phyloP scores from a whole-genome alignment of 768 basidiomycete species.

The Lactarius psammicola region DNA sequence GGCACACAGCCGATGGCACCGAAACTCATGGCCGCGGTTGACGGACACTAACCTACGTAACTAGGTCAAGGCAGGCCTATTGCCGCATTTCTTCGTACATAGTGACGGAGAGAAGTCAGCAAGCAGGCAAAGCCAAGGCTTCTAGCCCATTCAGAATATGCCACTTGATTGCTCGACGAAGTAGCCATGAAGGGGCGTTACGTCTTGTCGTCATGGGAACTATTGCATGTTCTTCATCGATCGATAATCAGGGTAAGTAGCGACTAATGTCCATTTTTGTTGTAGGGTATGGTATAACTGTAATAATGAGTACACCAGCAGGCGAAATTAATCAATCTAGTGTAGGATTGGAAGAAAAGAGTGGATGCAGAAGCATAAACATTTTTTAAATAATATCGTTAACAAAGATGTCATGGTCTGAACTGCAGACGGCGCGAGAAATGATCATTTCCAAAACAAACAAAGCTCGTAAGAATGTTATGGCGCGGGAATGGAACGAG shows the following conservation, averaged over 20 bases:
- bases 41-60: slow-evolving; percentile 7
- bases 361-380: slow-evolving; percentile 10
- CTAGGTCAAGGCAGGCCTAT: not conserved
- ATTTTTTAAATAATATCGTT: slow-evolving; percentile 19
- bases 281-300: slow-evolving; percentile 4
- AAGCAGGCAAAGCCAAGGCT: not conserved
- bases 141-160: not conserved
- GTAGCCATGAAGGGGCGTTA: not conserved
- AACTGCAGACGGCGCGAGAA: not conserved
- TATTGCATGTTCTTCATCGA: not conserved
- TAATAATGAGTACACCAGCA: slow-evolving; percentile 1
- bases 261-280: slow-evolving; percentile 13
- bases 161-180: not conserved
- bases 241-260: not conserved
- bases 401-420: slow-evolving; percentile 9
- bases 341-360: not conserved
- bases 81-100: not conserved
- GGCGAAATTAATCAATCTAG: not conserved
- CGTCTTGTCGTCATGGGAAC: slow-evolving; percentile 11
- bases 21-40: not conserved
- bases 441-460: not conserved
- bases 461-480: slow-evolving; percentile 1
- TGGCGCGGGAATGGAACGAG: slow-evolving; percentile 7
- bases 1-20: slow-evolving; percentile 7
- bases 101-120: not conserved